Evolutionary conservation across 2,329 filamentous ascomycete species (phyloP).

Genomic region (Fusarium irregulare): DNA sequence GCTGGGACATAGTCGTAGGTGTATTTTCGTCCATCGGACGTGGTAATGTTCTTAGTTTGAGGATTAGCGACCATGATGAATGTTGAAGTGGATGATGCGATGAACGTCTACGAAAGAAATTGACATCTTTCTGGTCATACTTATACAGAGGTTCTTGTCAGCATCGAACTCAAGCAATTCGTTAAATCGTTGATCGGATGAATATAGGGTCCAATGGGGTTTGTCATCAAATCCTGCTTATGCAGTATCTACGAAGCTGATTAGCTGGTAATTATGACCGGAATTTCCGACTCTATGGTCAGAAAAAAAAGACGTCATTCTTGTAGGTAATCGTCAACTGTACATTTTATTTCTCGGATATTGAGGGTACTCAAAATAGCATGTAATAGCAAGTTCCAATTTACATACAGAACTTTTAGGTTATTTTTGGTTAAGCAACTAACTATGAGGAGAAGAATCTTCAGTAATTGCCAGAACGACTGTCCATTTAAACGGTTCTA

Average conservation of each 20-base stretch:
- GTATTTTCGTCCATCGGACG: conserved; percentile 2
- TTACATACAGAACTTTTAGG: too few species aligned
- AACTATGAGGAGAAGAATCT: too few species aligned
- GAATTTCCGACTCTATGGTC: not conserved
- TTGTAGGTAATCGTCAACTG: not conserved
- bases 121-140: not conserved
- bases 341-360: fast-evolving
- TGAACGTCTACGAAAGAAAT: not conserved
- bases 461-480: too few species aligned
- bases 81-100: fast-evolving
- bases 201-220: not conserved
- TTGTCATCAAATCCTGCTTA: not conserved
- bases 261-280: not conserved
- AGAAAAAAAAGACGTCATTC: not conserved
- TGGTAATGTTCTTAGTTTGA: conserved; percentile 1
- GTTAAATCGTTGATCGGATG: fast-evolving
- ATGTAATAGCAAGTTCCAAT: fast-evolving
- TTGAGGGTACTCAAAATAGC: too few species aligned
- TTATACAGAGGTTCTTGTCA: not conserved
- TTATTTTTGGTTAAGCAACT: too few species aligned
- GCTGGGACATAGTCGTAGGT: conserved; percentile 21
- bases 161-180: not conserved
- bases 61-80: not conserved
- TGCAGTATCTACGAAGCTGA: not conserved
- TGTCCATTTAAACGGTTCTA: too few species aligned